These are phyloP conservation scores for Ceratobasidium sp. DNA, from an alignment of 1,284 basidiomycete species.

Conservation along the genomic window DNA sequence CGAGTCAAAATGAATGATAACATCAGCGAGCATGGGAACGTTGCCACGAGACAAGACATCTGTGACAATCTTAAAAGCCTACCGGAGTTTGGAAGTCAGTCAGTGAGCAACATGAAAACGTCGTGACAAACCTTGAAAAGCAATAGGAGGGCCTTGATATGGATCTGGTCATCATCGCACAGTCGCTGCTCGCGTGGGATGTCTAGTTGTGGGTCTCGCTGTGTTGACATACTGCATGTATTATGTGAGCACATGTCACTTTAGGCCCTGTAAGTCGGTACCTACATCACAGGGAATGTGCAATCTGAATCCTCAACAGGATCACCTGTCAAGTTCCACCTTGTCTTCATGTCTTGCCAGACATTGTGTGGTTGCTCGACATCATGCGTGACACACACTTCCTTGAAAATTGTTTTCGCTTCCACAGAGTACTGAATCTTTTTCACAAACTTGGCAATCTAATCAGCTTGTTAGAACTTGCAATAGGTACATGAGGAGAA, in stretches of 20 bases:
- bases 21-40: slow-evolving; percentile 20
- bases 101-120: too few relatives aligned
- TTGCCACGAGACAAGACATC: too few relatives aligned
- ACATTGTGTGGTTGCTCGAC: background rate
- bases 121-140: too few relatives aligned
- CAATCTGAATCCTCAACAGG: background rate
- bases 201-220: background rate
- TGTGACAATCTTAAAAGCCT: too few relatives aligned
- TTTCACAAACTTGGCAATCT: slow-evolving; percentile 4
- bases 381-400: background rate
- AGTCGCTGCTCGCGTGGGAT: background rate
- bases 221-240: background rate
- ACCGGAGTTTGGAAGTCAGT: too few relatives aligned
- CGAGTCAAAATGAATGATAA: slow-evolving; percentile 14
- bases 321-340: slow-evolving; percentile 1
- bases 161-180: background rate
- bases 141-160: too few relatives aligned
- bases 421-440: background rate
- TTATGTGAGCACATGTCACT: background rate
- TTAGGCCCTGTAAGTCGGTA: background rate
- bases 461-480: background rate
- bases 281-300: background rate
- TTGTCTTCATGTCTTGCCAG: background rate
- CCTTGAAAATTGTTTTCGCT: background rate
- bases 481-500: too few relatives aligned